Conservation (phyloP, 805 yeast genomes). For the Wickerhamomyces alni region DNA sequence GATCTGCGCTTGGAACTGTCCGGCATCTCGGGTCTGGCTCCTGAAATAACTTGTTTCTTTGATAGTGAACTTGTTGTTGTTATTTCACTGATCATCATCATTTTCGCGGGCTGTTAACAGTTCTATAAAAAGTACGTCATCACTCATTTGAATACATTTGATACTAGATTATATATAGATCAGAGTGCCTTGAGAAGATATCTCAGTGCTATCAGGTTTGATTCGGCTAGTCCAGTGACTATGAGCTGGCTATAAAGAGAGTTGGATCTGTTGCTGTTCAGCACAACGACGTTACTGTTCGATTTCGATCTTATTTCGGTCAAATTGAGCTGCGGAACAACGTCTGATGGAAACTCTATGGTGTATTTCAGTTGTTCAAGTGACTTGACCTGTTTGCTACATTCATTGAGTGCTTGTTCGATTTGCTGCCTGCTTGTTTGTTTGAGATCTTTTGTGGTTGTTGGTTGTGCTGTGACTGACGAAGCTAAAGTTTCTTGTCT, state of each 20-base stretch:
- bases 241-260: constrained; percentile 9
- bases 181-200: constrained; percentile 2
- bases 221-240: constrained; percentile 13
- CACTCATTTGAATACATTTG: no score
- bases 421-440: background rate
- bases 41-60: no score
- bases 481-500: background rate
- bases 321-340: background rate
- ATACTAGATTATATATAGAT: no score
- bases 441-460: background rate
- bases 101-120: no score
- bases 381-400: background rate
- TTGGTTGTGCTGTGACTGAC: background rate
- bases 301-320: background rate
- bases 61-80: no score
- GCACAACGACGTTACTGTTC: background rate
- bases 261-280: no score
- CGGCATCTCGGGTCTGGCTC: no score
- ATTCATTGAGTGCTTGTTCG: background rate
- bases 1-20: constrained; percentile 19
- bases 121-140: no score
- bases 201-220: constrained; percentile 11
- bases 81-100: no score
- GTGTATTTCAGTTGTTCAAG: background rate
- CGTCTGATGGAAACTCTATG: background rate